Base-by-base conservation (phyloP, 768 basidiomycete genomes). In the Phanerochaete carnosa region DNA sequence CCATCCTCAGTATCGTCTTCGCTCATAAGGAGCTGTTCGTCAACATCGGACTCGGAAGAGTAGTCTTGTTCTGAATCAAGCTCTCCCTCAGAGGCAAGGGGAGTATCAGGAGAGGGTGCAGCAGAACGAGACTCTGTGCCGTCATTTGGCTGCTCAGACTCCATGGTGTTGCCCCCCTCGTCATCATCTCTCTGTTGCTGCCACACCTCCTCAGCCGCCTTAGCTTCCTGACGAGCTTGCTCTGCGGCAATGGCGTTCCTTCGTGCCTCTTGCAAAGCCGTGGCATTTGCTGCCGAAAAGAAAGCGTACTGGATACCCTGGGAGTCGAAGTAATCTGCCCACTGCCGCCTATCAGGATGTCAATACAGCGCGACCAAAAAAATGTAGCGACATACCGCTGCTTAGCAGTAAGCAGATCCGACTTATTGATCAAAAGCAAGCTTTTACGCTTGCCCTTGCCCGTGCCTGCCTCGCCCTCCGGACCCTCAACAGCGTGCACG, bases 381-480 rank as follows among this genome's bases (percentile, higher is more conserved):
- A 33, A 50, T 37, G 16, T 28, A 51, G 11, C 16, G 32, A 54
- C 39, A 61, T 64, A 93, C 94, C 96, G 84, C 76, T 99, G 97
- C 51, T 87, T 80, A 3, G 81, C 78, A 16, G 93, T 96, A 65
- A 99, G 74, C 55, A 99, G 76, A 79, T 99, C 97, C 12, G 95
- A 86, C 73, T 99, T 99, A 74, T 99, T 99, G 72, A 98, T 91
- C 59, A 98, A 79, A 26, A 99, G 73, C 71, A 98, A 74, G 68
- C 80, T 90, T 70, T 79, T 83, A 69, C 95, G 81, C 69, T 84
- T 82, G 11, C 87, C 90, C 67, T 78, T 84, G 2, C 88, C 89
- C 0, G 88, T 89, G 7, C 90, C 92, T 3, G 82, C 78, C 68
- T 94, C 92, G 2, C 90, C 92, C 71, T 94, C 92, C 7, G 83